Evolutionary conservation across 768 basidiomycete species (phyloP).

Genomic region (Auricularia sp.): DNA sequence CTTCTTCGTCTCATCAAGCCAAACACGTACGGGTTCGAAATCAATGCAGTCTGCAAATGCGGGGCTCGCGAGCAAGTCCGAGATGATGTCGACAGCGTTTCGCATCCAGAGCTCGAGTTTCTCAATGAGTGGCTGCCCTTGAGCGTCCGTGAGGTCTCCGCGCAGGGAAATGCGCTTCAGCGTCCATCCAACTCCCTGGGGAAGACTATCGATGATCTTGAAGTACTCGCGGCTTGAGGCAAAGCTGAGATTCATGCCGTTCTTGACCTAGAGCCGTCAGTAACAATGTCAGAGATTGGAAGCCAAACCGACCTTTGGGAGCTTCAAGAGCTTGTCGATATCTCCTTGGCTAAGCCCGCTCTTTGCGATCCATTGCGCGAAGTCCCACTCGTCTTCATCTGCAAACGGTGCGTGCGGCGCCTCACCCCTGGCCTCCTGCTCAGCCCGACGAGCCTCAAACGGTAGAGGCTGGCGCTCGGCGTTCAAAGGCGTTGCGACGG

Average conservation of each 20-base stretch:
- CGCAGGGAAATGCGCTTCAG: neutral
- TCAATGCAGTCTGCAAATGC: slow-evolving; percentile 6
- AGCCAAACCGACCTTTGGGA: neutral
- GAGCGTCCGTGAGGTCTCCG: neutral
- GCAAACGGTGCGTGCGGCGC: neutral
- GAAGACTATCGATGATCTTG: neutral
- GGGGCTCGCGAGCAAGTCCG: slow-evolving; percentile 17
- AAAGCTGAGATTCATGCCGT: neutral
- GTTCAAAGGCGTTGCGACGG: too few relatives aligned
- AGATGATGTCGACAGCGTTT: slow-evolving; percentile 20
- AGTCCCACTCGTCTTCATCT: neutral
- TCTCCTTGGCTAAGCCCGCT: neutral
- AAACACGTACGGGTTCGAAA: slow-evolving; percentile 6
- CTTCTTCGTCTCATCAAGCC: slow-evolving; percentile 4
- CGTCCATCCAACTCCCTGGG: neutral
- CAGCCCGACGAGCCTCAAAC: too few relatives aligned
- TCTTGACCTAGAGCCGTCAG: neutral
- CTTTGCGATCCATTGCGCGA: neutral
- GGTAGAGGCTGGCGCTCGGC: too few relatives aligned
- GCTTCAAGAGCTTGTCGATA: neutral
- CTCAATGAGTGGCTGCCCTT: neutral
- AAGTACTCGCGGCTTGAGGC: neutral
- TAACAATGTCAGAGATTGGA: neutral
- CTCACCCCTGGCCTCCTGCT: too few relatives aligned
- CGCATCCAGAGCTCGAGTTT: slow-evolving; percentile 16